Percentiles rank a stretch among this genome's conserved stretches.
Evolutionary conservation across 257 asterid genomes (phyloP).

Genomic region (Sherardia arvensis): DNA sequence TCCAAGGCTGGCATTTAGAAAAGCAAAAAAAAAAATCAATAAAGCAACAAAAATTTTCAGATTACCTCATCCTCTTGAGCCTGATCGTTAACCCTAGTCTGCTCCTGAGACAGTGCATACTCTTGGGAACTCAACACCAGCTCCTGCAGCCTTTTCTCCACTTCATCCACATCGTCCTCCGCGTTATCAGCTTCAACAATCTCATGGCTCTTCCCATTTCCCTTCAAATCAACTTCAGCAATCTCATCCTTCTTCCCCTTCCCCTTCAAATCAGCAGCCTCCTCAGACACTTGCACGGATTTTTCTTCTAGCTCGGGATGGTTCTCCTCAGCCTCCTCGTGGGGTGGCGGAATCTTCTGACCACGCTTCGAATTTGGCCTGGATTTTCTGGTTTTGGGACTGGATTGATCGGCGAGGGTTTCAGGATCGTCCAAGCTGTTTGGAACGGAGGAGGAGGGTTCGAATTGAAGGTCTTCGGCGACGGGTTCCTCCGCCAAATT

Average conservation of each 20-base stretch:
- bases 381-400: constrained; percentile 8
- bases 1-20: too few relatives aligned
- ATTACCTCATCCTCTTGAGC: constrained; percentile 81
- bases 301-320: constrained; percentile 12
- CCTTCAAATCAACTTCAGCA: constrained; percentile 2
- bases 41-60: constrained; percentile 2
- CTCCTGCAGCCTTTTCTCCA: constrained; percentile 39
- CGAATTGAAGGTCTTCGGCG: not conserved
- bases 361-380: constrained; percentile 20
- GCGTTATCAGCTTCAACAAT: constrained; percentile 4
- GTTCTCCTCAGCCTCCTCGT: constrained; percentile 16
- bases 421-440: not conserved
- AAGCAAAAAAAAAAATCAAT: not conserved
- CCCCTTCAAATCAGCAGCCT: constrained; percentile 3
- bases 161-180: constrained; percentile 32
- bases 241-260: constrained; percentile 6
- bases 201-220: constrained; percentile 6
- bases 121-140: constrained; percentile 36
- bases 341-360: constrained; percentile 9
- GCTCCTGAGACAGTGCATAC: constrained; percentile 42
- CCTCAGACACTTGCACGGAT: constrained; percentile 10
- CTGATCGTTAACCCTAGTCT: constrained; percentile 48
- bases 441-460: not conserved
- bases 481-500: not conserved
- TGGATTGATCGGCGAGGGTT: constrained; percentile 1